These are phyloP conservation scores for Lathyrus oleraceus DNA, from an alignment of 306 rosid genomes.

Conservation along the genomic window DNA sequence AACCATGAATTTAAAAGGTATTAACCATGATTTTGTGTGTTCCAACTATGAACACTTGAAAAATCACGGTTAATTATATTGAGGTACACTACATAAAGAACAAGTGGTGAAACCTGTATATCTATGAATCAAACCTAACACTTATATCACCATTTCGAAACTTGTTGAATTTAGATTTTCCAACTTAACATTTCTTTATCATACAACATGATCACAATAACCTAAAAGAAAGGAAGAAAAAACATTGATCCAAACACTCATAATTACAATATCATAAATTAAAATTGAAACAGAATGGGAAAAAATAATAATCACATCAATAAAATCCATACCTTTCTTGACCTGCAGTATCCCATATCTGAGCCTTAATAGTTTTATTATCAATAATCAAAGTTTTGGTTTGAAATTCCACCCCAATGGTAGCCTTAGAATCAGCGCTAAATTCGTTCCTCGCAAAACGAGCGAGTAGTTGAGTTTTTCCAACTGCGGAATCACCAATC, in stretches of 20 bases:
- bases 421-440: conserved; percentile 78
- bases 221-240: neutral
- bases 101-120: neutral
- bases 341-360: conserved; percentile 98
- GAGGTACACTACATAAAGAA: too few relatives aligned
- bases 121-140: neutral
- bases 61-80: too few relatives aligned
- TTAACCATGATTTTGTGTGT: neutral
- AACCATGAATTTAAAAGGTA: neutral
- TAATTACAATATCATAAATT: neutral
- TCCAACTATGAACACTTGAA: neutral
- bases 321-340: conserved; percentile 67
- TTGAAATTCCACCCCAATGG: conserved; percentile 94
- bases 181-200: neutral
- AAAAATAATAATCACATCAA: too few relatives aligned
- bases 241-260: neutral
- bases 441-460: conserved; percentile 82
- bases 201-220: neutral
- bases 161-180: neutral
- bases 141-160: neutral
- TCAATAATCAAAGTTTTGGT: conserved; percentile 85
- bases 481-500: conserved; percentile 95
- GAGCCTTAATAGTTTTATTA: conserved; percentile 77
- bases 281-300: neutral
- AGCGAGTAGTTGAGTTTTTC: conserved; percentile 85